phyloP scores from a whole-genome alignment of 2,329 filamentous ascomycete species.

The Aschersonia sp. region DNA sequence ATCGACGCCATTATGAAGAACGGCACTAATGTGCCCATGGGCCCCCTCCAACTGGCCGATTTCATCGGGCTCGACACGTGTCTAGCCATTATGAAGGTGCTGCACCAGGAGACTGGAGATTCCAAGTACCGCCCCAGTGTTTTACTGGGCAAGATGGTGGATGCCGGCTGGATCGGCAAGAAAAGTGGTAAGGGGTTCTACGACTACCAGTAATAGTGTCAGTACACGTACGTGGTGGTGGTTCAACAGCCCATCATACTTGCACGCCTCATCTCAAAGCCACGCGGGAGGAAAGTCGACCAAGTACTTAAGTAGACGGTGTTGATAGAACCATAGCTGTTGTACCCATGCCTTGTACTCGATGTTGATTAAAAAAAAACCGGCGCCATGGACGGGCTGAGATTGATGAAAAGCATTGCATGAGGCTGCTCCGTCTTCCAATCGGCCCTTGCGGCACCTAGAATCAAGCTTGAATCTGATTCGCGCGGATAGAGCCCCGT shows the following conservation, averaged over 20 bases:
- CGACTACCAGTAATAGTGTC: constrained; percentile 47
- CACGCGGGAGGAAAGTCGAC: too few relatives aligned
- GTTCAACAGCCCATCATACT: too few relatives aligned
- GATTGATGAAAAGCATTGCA: too few relatives aligned
- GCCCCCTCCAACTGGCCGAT: constrained; percentile 81
- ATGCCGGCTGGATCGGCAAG: constrained; percentile 95
- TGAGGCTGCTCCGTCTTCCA: too few relatives aligned
- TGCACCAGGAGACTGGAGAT: constrained; percentile 84
- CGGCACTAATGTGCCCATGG: constrained; percentile 97
- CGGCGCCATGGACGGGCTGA: too few relatives aligned
- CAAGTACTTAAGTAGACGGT: too few relatives aligned
- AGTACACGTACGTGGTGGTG: background rate
- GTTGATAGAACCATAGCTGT: too few relatives aligned
- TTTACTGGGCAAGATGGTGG: constrained; percentile 85
- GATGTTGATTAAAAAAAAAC: too few relatives aligned
- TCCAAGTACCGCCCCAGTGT: constrained; percentile 90
- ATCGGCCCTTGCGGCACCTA: too few relatives aligned
- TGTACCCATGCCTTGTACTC: too few relatives aligned
- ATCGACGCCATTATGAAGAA: constrained; percentile 99
- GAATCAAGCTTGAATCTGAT: background rate
- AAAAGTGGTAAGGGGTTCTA: constrained; percentile 96
- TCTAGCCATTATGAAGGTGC: constrained; percentile 89
- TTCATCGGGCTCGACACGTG: constrained; percentile 97
- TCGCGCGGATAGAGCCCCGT: background rate
- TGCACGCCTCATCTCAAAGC: too few relatives aligned